These are phyloP conservation scores for Verticillium zaregamsianum DNA, from an alignment of 2,329 filamentous ascomycete species.

Conservation along the genomic window DNA sequence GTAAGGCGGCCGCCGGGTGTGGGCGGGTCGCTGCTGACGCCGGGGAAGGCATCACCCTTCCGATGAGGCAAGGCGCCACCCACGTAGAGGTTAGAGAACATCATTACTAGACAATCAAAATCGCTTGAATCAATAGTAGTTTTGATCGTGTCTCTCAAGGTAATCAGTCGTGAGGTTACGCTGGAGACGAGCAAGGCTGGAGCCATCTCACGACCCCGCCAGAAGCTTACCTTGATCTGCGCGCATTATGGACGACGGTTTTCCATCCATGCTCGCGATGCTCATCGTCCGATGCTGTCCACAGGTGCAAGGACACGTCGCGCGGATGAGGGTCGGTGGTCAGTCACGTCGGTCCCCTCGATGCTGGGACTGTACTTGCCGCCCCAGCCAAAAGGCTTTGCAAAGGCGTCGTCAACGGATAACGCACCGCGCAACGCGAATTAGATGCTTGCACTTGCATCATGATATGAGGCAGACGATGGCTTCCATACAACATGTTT, in stretches of 20 bases:
- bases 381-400: neutral
- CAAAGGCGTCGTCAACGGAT: neutral
- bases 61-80: neutral
- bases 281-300: too few relatives aligned
- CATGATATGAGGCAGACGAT: neutral
- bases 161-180: neutral
- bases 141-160: neutral
- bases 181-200: too few relatives aligned
- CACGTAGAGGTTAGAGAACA: neutral
- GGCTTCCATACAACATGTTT: neutral
- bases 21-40: slow-evolving; percentile 40
- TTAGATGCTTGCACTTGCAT: neutral
- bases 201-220: too few relatives aligned
- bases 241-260: too few relatives aligned
- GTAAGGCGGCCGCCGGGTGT: slow-evolving; percentile 33
- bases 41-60: slow-evolving; percentile 37
- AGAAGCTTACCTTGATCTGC: too few relatives aligned
- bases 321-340: neutral
- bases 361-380: neutral
- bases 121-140: neutral
- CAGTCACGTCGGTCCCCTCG: neutral
- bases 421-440: neutral
- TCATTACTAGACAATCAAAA: neutral
- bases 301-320: neutral
- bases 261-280: too few relatives aligned